A percentile compares a stretch with the other conserved stretches of the same genome.
These are phyloP conservation scores for Solanum medicagineum DNA, from an alignment of 257 asterid species.

Conservation along the genomic window DNA sequence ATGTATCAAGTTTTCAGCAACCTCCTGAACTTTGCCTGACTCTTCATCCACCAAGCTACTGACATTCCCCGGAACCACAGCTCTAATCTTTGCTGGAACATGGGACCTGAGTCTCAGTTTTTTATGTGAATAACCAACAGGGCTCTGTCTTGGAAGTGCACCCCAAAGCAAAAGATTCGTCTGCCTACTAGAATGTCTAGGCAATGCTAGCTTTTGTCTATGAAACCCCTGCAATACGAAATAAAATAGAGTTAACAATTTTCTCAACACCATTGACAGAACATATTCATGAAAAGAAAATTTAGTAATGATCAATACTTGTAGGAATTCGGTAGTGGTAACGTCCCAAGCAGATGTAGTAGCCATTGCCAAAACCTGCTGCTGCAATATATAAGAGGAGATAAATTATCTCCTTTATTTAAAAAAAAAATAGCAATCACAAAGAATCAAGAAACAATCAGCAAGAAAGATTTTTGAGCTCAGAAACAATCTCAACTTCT, in stretches of 20 bases:
- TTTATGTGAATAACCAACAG: slow-evolving; percentile 11
- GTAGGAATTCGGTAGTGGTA: slow-evolving; percentile 51
- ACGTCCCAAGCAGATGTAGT: slow-evolving; percentile 34
- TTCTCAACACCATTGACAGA: background rate
- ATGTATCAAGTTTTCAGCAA: slow-evolving; percentile 43
- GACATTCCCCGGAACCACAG: slow-evolving; percentile 38
- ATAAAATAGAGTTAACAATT: background rate
- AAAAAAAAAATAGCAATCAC: background rate
- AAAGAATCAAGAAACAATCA: background rate
- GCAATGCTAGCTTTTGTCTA: slow-evolving; percentile 37
- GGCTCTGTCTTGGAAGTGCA: slow-evolving; percentile 8
- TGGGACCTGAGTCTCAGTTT: slow-evolving; percentile 2
- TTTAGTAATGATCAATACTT: slow-evolving; percentile 17
- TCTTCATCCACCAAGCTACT: slow-evolving; percentile 16
- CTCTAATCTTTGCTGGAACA: slow-evolving; percentile 20
- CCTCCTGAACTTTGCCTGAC: background rate
- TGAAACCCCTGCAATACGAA: slow-evolving; percentile 29
- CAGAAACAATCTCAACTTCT: background rate
- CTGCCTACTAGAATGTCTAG: slow-evolving; percentile 27
- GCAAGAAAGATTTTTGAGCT: background rate
- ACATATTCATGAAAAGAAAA: background rate
- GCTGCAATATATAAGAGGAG: background rate
- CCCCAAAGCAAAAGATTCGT: slow-evolving; percentile 48
- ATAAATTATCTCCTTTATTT: background rate
- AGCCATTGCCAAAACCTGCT: slow-evolving; percentile 32